Percentiles rank a stretch among this genome's conserved stretches.
These are phyloP conservation scores for Zoysia pacifica DNA, from an alignment of 176 grass and related monocot genomes.

Conservation along the genomic window DNA sequence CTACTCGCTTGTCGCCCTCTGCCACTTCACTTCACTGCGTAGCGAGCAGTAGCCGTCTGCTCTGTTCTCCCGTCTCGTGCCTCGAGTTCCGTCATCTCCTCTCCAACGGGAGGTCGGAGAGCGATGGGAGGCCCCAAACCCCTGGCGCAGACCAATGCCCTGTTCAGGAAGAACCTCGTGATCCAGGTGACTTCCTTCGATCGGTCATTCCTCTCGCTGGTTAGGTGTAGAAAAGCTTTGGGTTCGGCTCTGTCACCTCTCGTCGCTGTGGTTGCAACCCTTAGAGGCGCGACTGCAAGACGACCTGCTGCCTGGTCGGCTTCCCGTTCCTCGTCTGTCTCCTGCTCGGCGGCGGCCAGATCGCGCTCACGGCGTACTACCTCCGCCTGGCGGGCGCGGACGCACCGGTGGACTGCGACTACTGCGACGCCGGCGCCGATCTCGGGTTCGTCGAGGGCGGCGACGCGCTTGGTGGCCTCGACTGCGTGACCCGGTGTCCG, in stretches of 20 bases:
- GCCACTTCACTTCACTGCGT: background rate
- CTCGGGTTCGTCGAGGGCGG: background rate
- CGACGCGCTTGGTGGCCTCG: background rate
- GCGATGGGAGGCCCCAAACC: constrained; percentile 36
- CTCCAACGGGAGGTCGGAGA: background rate
- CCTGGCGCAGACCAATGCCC: constrained; percentile 52
- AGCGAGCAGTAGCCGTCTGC: background rate
- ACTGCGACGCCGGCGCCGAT: background rate
- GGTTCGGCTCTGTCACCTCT: background rate
- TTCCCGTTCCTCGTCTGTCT: constrained; percentile 44
- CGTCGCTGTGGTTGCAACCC: background rate
- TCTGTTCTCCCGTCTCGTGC: background rate
- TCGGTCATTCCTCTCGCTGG: too few relatives aligned
- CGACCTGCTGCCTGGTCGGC: constrained; percentile 45
- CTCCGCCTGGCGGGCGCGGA: background rate
- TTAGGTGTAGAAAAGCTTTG: background rate
- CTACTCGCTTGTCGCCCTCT: background rate
- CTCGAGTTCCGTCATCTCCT: constrained; percentile 16
- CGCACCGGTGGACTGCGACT: background rate
- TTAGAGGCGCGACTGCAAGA: constrained; percentile 41
- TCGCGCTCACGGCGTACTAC: background rate
- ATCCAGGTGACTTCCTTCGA: constrained; percentile 44
- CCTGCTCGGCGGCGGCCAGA: constrained; percentile 19
- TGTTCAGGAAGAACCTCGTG: constrained; percentile 61
- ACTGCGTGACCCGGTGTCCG: background rate